Percentiles rank a stretch among this genome's conserved stretches.
phyloP scores from a whole-genome alignment of 495 filamentous ascomycete species.

The Pseudoneurospora amorphoporcata region DNA sequence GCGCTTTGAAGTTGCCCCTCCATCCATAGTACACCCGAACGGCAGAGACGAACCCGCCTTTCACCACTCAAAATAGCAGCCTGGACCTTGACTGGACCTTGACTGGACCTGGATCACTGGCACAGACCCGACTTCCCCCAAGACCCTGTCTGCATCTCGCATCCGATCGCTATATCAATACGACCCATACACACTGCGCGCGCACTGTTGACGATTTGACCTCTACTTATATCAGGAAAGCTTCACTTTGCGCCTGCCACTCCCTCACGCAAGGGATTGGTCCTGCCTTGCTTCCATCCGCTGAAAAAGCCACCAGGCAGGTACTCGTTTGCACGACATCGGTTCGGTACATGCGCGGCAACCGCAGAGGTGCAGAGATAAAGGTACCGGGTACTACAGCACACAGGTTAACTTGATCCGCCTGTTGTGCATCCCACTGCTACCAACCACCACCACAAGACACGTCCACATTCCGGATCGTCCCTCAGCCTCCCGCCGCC shows the following conservation, averaged over 20 bases:
- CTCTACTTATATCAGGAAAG: not conserved
- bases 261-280: not conserved
- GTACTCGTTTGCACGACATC: not conserved
- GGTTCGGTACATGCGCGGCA: not conserved
- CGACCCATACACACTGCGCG: not conserved
- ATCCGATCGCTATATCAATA: not conserved
- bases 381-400: not conserved
- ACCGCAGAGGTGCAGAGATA: not conserved
- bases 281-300: not conserved
- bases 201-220: not conserved
- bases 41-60: not conserved
- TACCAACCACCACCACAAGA: not conserved
- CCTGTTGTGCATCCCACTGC: not conserved
- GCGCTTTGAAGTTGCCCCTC: not conserved
- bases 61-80: not conserved
- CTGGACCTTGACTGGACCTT: not conserved
- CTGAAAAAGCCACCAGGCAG: not conserved
- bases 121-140: not conserved
- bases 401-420: not conserved
- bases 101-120: not conserved
- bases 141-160: not conserved
- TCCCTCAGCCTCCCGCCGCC: not conserved
- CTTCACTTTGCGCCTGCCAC: not conserved
- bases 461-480: not conserved
- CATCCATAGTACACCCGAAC: not conserved